Base-by-base conservation (phyloP, 768 basidiomycete species). In the Pleurotus platypus region DNA sequence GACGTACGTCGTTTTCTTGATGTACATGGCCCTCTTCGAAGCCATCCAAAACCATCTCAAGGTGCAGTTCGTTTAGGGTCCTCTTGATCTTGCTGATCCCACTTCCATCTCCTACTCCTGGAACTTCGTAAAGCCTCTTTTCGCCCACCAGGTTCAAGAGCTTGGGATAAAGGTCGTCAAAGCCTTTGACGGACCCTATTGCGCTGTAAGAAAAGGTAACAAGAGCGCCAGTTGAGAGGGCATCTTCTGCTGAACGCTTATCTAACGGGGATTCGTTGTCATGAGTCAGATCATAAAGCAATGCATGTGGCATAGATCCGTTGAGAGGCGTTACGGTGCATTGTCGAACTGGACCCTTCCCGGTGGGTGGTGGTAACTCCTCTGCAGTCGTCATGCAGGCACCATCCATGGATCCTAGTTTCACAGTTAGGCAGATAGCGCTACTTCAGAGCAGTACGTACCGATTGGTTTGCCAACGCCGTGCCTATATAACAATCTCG, bases 131-230 rank as follows among this genome's bases (percentile, higher is more conserved):
- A 61, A 70, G 69, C 60, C 94, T 78, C 65, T 83, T 86, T 69
- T 99, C 97, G 12, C 75, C 77, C 8, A 98, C 97, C 49, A 99
- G 76, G 67, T 97, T 83, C 37, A 99, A 72, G n/a, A 96, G 72
- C 68, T 94, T 96, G 2, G 96, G 96, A 67, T 98, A 98, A 18
- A 99, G 71, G 63, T 99, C 97, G 64, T 99, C 97, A 66, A 96
- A 97, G 16, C 96, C 97, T 70, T 98, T 97, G 62, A 94, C 94
- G 13, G 92, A 94, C 2, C 94, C 97, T 56, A 92, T 82, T 3
- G 90, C 97, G 20, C 85, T 90, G 64, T 84, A 85, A 37, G 90
- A 89, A 73, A 98, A 98, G 0, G 95, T 84, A 15, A 90, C 89
- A n/a, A 98, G 77, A 18, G 93, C 92, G 2, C 92, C 97, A 0